These are phyloP conservation scores for Nicotiana knightiana DNA, from an alignment of 257 asterid species.

Conservation along the genomic window DNA sequence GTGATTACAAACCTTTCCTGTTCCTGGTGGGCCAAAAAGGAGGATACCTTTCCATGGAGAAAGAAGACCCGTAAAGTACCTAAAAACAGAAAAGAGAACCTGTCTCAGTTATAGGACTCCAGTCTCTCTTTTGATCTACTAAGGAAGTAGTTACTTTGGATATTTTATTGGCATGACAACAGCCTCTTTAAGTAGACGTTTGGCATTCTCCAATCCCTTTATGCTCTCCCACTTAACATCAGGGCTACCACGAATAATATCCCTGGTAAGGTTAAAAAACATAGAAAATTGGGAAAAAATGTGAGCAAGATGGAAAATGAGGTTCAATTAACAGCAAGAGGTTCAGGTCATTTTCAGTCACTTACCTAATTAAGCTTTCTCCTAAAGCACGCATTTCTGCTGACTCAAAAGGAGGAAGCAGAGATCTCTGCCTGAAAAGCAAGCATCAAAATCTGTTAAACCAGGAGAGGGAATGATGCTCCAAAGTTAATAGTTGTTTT, in stretches of 20 bases:
- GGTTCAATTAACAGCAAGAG: slow-evolving; percentile 12
- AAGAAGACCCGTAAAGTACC: slow-evolving; percentile 93
- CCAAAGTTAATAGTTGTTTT: neutral
- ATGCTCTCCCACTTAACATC: slow-evolving; percentile 87
- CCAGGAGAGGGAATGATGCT: slow-evolving; percentile 2
- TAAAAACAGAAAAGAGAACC: slow-evolving; percentile 21
- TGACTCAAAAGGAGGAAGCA: slow-evolving; percentile 88
- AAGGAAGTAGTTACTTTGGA: slow-evolving; percentile 46
- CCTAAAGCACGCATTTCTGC: slow-evolving; percentile 86
- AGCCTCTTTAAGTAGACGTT: slow-evolving; percentile 85
- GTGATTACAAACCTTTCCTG: slow-evolving; percentile 72
- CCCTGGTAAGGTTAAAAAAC: slow-evolving; percentile 44
- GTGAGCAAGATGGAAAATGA: slow-evolving; percentile 9
- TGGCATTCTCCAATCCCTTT: slow-evolving; percentile 89
- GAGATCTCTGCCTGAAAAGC: slow-evolving; percentile 62
- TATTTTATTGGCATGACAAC: slow-evolving; percentile 97
- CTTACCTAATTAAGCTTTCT: slow-evolving; percentile 86
- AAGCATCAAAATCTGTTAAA: slow-evolving; percentile 21
- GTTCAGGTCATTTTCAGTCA: slow-evolving; percentile 5
- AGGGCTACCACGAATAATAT: slow-evolving; percentile 88
- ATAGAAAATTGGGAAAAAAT: neutral
- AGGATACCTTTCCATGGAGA: slow-evolving; percentile 99
- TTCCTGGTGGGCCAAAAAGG: slow-evolving; percentile 98
- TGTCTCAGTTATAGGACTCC: slow-evolving; percentile 5
- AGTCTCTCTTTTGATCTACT: neutral